Evolutionary conservation across 306 rosid genomes (phyloP), one percentile per base, ranked within the genome.

Genomic region (Alnus rubra): DNA sequence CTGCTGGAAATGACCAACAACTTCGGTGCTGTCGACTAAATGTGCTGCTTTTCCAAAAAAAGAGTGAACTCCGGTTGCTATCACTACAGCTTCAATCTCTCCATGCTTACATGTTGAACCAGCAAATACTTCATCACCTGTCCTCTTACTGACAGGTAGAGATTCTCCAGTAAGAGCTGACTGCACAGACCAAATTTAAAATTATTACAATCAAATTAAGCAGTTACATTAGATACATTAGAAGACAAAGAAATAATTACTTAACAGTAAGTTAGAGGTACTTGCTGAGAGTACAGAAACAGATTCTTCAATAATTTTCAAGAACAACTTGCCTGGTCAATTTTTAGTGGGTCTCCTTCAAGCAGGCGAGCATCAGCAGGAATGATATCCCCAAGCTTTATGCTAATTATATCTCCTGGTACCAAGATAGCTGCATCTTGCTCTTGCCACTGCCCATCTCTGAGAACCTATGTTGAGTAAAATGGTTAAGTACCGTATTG

Each of bases 311-410:
- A 19, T 4, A n/a, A 35, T 16, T 37, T 76, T 79, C 53, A 31
- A 71, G 73, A 62, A 52, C 74, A 59, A 78, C 85, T 85, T 88
- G 87, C 97, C 94, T 93, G 97, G 81, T 93, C 96, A 84, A 93
- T 86, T 88, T 91, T 93, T 45, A 93, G 83, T 3, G 94, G 83
- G 78, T 93, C 97, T 54, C 97, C 97, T 89, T 93, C 92, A 12
- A 93, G 96, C 82, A 93, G 82, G 52, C 97, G 96, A 74, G 96
- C 97, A 89, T 93, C 97, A 30, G 97, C 96, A 8, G 97, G 97
- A 84, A 93, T 58, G 76, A 93, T 93, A 79, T 93, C 97, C 56
- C 97, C 97, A 16, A 93, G 89, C 81, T 91, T 93, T 79, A 93
- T 89, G 94, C 96, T 88, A 71, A 93, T 81, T 80, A 93, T 88